These are phyloP conservation scores for Triticum aestivum DNA, from an alignment of 176 grass and related monocot genomes.

Conservation along the genomic window IWGSC_CS_RefSeq_v2.1 NC_057802.1:120833746-120834245, in stretches of 20 bases:
- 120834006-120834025: slow-evolving; percentile 57
- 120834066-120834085: slow-evolving; percentile 6
- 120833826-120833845: background rate
- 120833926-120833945: slow-evolving; percentile 56
- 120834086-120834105: background rate
- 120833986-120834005: slow-evolving; percentile 73
- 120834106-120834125: slow-evolving; percentile 5
- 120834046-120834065: slow-evolving; percentile 51
- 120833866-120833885: slow-evolving; percentile 56
- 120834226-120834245: background rate
- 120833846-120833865: background rate
- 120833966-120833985: slow-evolving; percentile 47
- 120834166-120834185: background rate
- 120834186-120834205: background rate
- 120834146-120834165: background rate
- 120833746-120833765: slow-evolving; percentile 99
- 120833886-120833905: slow-evolving; percentile 95
- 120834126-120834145: slow-evolving; percentile 15
- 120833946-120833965: slow-evolving; percentile 68
- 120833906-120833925: slow-evolving; percentile 84
- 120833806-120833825: background rate
- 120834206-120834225: background rate
- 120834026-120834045: slow-evolving; percentile 72
- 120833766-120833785: slow-evolving; percentile 29
- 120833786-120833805: slow-evolving; percentile 6